A percentile compares a stretch with the other conserved stretches of the same genome.
phyloP scores from a whole-genome alignment of 805 yeast species.

The Ogataea chonburiensis region DNA sequence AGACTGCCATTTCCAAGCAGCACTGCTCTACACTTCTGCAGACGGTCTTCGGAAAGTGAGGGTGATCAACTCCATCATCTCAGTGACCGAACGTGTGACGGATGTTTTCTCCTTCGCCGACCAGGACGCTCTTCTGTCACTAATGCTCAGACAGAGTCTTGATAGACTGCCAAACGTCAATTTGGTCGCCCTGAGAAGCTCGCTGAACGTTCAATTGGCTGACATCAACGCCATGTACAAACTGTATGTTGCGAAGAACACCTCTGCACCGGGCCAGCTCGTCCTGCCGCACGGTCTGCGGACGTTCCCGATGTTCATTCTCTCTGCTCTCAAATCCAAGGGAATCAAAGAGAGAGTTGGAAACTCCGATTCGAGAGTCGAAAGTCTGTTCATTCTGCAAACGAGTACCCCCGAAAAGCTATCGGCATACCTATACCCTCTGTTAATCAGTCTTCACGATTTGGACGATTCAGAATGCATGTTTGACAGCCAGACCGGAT shows the following conservation, averaged over 20 bases:
- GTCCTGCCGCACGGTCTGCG: slow-evolving; percentile 80
- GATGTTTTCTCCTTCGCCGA: slow-evolving; percentile 80
- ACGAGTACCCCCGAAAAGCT: slow-evolving; percentile 56
- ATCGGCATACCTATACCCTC: slow-evolving; percentile 73
- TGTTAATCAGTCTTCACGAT: slow-evolving; percentile 69
- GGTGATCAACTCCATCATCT: slow-evolving; percentile 78
- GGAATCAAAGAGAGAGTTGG: slow-evolving; percentile 54
- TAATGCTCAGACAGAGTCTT: slow-evolving; percentile 51
- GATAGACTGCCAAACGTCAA: slow-evolving; percentile 41
- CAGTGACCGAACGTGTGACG: slow-evolving; percentile 70
- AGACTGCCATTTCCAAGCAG: slow-evolving; percentile 90
- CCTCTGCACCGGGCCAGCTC: slow-evolving; percentile 57
- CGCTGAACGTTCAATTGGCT: slow-evolving; percentile 40
- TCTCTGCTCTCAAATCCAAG: slow-evolving; percentile 67
- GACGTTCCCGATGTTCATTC: slow-evolving; percentile 63
- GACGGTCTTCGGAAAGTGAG: slow-evolving; percentile 81
- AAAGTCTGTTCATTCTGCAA: slow-evolving; percentile 50
- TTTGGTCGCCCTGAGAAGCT: slow-evolving; percentile 33
- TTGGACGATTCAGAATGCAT: slow-evolving; percentile 58
- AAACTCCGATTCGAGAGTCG: slow-evolving; percentile 64
- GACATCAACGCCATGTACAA: slow-evolving; percentile 63
- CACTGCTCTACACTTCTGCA: slow-evolving; percentile 76
- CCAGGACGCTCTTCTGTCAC: slow-evolving; percentile 59
- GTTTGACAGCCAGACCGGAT: slow-evolving; percentile 40
- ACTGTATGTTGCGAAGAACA: slow-evolving; percentile 41